Conservation (phyloP, 108 stramenopile genomes). For the Aureococcus anophagefferens region DNA sequence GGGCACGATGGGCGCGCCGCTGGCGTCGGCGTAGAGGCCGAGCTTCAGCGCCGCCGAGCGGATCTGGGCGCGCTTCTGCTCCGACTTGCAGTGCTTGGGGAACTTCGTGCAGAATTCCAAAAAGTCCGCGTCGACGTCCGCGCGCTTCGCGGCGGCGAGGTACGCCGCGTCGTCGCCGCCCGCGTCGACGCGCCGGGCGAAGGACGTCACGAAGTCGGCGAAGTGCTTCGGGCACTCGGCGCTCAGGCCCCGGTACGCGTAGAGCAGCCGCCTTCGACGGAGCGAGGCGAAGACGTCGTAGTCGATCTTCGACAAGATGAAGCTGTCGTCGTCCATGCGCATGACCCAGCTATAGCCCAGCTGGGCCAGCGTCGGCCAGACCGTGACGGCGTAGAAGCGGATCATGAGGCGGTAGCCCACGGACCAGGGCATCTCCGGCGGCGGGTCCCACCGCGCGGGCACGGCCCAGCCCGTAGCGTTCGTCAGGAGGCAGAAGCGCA, state of each 20-base stretch:
- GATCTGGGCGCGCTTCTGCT: no score
- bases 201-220: background rate
- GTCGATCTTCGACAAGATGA: slow-evolving; percentile 45
- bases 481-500: background rate
- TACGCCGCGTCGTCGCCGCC: no score
- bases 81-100: no score
- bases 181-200: background rate
- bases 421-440: background rate
- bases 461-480: background rate
- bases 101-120: no score
- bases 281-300: slow-evolving; percentile 66
- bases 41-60: no score
- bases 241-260: background rate
- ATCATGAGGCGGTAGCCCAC: slow-evolving; percentile 58
- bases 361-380: slow-evolving; percentile 50
- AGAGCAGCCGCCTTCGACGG: background rate
- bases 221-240: background rate
- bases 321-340: slow-evolving; percentile 72
- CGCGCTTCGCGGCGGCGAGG: no score
- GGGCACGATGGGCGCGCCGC: no score
- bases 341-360: slow-evolving; percentile 54
- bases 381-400: slow-evolving; percentile 58
- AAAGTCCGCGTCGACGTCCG: no score
- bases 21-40: no score
- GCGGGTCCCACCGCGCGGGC: background rate